These are phyloP conservation scores for Podospora tetraspora DNA, from an alignment of 495 filamentous ascomycete species.

Conservation along the genomic window DNA sequence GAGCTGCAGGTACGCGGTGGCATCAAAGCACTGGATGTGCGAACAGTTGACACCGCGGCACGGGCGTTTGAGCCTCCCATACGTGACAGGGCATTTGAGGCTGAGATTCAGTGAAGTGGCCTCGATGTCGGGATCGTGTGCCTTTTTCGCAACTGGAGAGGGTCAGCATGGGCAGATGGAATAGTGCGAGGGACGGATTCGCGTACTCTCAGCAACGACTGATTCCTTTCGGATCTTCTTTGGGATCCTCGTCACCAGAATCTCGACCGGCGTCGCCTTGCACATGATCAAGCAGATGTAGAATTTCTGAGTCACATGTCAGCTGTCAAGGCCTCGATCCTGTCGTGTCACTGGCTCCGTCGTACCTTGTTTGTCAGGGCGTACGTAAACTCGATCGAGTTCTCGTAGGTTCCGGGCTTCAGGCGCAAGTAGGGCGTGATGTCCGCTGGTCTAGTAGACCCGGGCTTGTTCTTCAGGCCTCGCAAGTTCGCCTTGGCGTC, in stretches of 20 bases:
- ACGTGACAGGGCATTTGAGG: conserved; percentile 86
- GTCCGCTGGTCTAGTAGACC: conserved; percentile 87
- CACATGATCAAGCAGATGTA: conserved; percentile 70
- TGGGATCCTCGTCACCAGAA: conserved; percentile 63
- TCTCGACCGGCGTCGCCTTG: conserved; percentile 61
- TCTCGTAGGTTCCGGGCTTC: conserved; percentile 58
- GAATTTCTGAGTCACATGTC: conserved; percentile 60
- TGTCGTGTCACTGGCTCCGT: conserved; percentile 2
- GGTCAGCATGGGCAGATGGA: conserved; percentile 18
- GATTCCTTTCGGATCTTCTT: conserved; percentile 73
- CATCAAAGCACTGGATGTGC: conserved; percentile 95
- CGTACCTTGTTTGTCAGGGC: conserved; percentile 80
- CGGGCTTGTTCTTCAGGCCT: conserved; percentile 90
- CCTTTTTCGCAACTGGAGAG: conserved; percentile 66
- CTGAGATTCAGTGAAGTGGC: conserved; percentile 84
- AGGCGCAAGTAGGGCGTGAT: conserved; percentile 73
- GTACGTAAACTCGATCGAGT: conserved; percentile 81
- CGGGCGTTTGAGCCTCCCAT: conserved; percentile 71
- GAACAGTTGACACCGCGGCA: conserved; percentile 74
- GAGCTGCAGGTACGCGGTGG: conserved; percentile 83
- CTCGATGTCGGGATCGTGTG: conserved; percentile 81
- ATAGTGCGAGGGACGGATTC: not conserved
- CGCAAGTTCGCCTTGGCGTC: conserved; percentile 85
- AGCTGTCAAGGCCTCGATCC: conserved; percentile 1
- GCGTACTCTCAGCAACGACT: conserved; percentile 79